Evolutionary conservation across 2,329 filamentous ascomycete species (phyloP).

Genomic region (Cladosporium cucumerinum): DNA sequence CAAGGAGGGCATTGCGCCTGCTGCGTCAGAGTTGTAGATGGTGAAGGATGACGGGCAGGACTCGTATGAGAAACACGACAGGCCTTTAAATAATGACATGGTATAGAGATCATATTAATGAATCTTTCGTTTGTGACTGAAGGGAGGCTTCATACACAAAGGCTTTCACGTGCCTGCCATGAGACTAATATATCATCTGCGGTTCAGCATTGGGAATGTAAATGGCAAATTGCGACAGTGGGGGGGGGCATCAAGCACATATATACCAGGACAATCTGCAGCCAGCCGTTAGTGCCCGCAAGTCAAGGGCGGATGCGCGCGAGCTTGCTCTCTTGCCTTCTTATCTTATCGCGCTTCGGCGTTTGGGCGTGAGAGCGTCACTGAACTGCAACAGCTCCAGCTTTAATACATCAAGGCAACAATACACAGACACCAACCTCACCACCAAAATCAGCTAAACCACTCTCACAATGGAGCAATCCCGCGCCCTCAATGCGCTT

Average conservation of each 20-base stretch:
- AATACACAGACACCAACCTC: background rate
- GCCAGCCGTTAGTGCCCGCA: background rate
- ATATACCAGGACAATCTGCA: background rate
- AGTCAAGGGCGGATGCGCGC: background rate
- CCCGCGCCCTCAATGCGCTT: slow-evolving; percentile 56
- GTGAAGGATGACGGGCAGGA: background rate
- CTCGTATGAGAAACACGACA: background rate
- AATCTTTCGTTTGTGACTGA: background rate
- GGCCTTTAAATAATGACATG: background rate
- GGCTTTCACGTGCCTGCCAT: background rate
- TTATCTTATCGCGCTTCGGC: slow-evolving; percentile 8
- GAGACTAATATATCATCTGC: background rate
- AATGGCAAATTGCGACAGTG: background rate
- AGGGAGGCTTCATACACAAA: background rate
- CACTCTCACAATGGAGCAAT: slow-evolving; percentile 60
- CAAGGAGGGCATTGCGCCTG: slow-evolving; percentile 18
- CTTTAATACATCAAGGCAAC: background rate
- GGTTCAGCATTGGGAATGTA: background rate
- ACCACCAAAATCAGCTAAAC: background rate
- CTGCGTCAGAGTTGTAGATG: background rate
- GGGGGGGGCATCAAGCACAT: background rate
- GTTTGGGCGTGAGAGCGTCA: background rate
- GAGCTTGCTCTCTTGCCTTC: background rate
- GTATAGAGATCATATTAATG: background rate
- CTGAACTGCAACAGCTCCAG: background rate